Base-by-base conservation (phyloP, 1,139 yeast genomes). In the Yamadazyma buinensis region DNA sequence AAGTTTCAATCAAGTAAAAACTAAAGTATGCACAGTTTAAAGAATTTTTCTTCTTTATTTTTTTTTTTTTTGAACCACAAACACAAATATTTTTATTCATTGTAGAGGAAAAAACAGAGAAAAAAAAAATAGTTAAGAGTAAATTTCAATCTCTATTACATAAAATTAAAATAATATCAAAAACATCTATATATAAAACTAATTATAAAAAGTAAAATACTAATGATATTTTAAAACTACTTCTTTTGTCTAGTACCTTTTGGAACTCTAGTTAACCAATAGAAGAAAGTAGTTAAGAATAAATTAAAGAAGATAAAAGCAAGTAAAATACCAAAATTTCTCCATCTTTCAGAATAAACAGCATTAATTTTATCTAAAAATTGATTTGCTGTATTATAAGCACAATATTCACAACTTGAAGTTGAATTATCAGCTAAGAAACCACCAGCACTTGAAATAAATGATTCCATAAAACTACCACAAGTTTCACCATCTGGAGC, bases 211-310 rank as follows among this genome's bases (percentile, higher is more conserved):
- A n/a, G n/a, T n/a, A n/a, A n/a, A n/a, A n/a, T n/a, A n/a, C n/a
- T n/a, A n/a, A n/a, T n/a, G n/a, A n/a, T n/a, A n/a, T n/a, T n/a
- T n/a, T n/a, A n/a, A n/a, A n/a, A 33, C 39, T 46, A 40, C 47
- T 51, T 52, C 46, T 52, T 54, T 36, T 48, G 46, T 43, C 59
- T 47, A 39, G 44, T 46, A 28, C 61, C 59, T 43, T 63, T 66
- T 40, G 95, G 95, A 38, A 84, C 95, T 64, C 95, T 77, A n/a
- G 78, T 75, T 33, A 81, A 56, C 80, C 84, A 85, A 59, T 83
- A 85, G 38, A 84, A 59, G 52, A 71, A 54, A 21, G 80, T 51
- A n/a, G 82, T 72, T 19, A 64, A 66, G 28, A 55, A 36, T 31
- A 75, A 60, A 53, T 84, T 80, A 54, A 83, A 64, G 26, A 59